Conservation (phyloP, 1,284 basidiomycete species). For the Leccinum insolens region DNA sequence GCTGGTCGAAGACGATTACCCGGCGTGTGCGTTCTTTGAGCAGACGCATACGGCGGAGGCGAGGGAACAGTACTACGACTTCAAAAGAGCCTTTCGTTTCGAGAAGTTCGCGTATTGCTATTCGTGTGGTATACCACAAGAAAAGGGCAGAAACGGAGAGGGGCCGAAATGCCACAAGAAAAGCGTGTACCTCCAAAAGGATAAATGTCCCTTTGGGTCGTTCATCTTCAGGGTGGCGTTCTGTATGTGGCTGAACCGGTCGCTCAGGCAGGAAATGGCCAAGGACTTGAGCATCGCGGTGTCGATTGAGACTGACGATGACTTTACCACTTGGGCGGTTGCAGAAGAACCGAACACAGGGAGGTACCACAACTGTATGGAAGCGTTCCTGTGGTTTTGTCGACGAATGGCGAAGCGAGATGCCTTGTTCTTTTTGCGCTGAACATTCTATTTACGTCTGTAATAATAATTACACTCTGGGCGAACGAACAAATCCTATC, state of each 20-base stretch:
- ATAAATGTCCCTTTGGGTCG: background rate
- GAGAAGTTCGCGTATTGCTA: slow-evolving; percentile 8
- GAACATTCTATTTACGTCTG: too few relatives aligned
- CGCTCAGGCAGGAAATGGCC: background rate
- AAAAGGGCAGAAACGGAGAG: slow-evolving; percentile 7
- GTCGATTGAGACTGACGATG: background rate
- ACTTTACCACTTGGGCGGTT: background rate
- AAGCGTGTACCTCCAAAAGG: too few relatives aligned
- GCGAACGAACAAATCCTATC: too few relatives aligned
- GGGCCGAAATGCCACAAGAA: slow-evolving; percentile 7
- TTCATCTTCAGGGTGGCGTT: slow-evolving; percentile 6
- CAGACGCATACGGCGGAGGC: background rate
- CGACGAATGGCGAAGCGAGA: background rate
- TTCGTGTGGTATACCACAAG: slow-evolving; percentile 13
- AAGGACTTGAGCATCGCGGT: background rate
- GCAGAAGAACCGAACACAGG: background rate
- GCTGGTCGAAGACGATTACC: background rate
- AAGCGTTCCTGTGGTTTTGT: background rate
- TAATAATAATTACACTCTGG: too few relatives aligned
- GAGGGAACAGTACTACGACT: background rate
- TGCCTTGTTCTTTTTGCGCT: background rate
- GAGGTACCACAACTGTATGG: background rate
- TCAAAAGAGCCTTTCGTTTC: slow-evolving; percentile 4
- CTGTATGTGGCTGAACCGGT: background rate
- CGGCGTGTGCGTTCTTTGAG: too few relatives aligned